Conservation (phyloP, 192 early-diverging fungal genomes). For the Mortierella alpina region DNA sequence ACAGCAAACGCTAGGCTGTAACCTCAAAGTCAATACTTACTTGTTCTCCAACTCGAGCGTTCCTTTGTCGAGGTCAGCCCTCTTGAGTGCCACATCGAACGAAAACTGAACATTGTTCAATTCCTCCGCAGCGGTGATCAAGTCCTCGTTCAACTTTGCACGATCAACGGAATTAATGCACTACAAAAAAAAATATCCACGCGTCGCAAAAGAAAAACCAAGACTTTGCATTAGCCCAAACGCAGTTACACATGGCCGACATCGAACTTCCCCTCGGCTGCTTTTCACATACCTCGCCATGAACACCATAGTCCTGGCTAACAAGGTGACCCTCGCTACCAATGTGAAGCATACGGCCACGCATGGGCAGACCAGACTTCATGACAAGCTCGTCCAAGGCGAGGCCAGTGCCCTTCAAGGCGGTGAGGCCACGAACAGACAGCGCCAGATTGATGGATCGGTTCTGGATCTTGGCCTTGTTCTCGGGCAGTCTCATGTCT, state of each 20-base stretch:
- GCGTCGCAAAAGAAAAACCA: no score
- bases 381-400: constrained; percentile 75
- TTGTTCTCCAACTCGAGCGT: constrained; percentile 59
- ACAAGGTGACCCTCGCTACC: constrained; percentile 70
- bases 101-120: constrained; percentile 75
- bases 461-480: constrained; percentile 63
- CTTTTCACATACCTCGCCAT: constrained; percentile 73
- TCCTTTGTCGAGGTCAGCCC: constrained; percentile 80
- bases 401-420: constrained; percentile 77
- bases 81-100: constrained; percentile 78
- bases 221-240: background rate
- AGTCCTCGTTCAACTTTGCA: constrained; percentile 80
- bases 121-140: constrained; percentile 80
- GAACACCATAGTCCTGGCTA: constrained; percentile 89
- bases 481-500: constrained; percentile 74
- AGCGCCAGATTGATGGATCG: constrained; percentile 96
- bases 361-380: constrained; percentile 86
- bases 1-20: constrained; percentile 31
- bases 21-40: constrained; percentile 33
- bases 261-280: no score
- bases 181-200: constrained; percentile 42
- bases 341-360: constrained; percentile 91
- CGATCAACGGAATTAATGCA: constrained; percentile 96
- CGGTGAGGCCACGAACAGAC: constrained; percentile 86
- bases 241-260: no score